Conservation (phyloP, 306 rosid species). For the Fagus sylvatica region DNA sequence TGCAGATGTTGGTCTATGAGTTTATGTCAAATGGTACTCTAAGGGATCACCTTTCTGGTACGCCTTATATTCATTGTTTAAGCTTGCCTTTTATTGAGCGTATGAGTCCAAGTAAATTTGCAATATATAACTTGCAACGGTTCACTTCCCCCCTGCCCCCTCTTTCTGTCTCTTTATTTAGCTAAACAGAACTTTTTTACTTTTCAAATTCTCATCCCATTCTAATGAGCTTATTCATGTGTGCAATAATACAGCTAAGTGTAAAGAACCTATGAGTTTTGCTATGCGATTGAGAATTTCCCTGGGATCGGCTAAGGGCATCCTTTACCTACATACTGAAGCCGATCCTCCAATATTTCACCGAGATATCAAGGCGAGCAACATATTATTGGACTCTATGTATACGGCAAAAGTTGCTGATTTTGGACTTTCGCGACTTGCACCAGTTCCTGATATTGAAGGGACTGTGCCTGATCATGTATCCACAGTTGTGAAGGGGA, state of each 20-base stretch:
- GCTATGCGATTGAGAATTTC: conserved; percentile 64
- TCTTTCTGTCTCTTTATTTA: too few relatives aligned
- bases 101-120: too few relatives aligned
- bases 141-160: too few relatives aligned
- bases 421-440: conserved; percentile 90
- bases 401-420: conserved; percentile 81
- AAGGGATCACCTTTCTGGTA: conserved; percentile 85
- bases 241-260: conserved; percentile 47
- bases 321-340: conserved; percentile 82
- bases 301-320: conserved; percentile 80
- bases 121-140: too few relatives aligned
- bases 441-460: conserved; percentile 61
- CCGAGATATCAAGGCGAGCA: conserved; percentile 86
- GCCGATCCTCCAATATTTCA: conserved; percentile 97
- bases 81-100: not conserved
- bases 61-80: conserved; percentile 17
- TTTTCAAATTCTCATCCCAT: not conserved
- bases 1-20: conserved; percentile 91
- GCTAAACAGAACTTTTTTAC: too few relatives aligned
- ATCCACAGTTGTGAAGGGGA: conserved; percentile 90
- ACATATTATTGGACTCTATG: conserved; percentile 76
- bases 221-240: not conserved
- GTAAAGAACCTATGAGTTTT: conserved; percentile 46
- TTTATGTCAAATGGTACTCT: conserved; percentile 86
- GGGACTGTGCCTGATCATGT: conserved; percentile 61